These are phyloP conservation scores for Albifimbria verrucaria DNA, from an alignment of 2,329 filamentous ascomycete species.

Conservation along the genomic window DNA sequence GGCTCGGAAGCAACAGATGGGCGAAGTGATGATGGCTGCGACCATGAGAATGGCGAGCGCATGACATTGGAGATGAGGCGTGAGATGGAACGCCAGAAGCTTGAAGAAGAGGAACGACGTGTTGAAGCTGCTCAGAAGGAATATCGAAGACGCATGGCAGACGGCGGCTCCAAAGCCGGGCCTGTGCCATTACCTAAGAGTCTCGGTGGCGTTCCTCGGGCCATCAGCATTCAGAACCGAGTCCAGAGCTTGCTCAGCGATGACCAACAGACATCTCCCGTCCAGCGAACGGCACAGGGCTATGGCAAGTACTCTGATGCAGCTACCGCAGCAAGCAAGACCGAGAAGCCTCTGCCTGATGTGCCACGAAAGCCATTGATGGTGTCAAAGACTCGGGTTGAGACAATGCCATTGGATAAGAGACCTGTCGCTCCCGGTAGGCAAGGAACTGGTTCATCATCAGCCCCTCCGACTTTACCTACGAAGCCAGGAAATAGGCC, in stretches of 20 bases:
- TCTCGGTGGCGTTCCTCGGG: slow-evolving; percentile 59
- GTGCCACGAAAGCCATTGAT: slow-evolving; percentile 51
- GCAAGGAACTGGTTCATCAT: slow-evolving; percentile 12
- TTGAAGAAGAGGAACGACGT: slow-evolving; percentile 84
- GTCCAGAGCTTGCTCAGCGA: slow-evolving; percentile 84
- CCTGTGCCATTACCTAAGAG: slow-evolving; percentile 47
- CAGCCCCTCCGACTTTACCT: slow-evolving; percentile 18
- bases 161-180: slow-evolving; percentile 33
- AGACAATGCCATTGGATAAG: slow-evolving; percentile 20
- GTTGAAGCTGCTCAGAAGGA: slow-evolving; percentile 87
- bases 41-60: slow-evolving; percentile 60
- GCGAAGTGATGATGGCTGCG: slow-evolving; percentile 61
- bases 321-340: slow-evolving; percentile 30
- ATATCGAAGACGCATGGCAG: slow-evolving; percentile 72
- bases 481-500: slow-evolving; percentile 39
- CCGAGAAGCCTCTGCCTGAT: slow-evolving; percentile 38
- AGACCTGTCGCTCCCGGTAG: slow-evolving; percentile 4
- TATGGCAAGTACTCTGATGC: slow-evolving; percentile 82
- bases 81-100: slow-evolving; percentile 77
- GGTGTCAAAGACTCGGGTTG: slow-evolving; percentile 25
- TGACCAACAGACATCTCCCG: slow-evolving; percentile 56
- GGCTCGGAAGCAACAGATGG: slow-evolving; percentile 67
- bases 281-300: slow-evolving; percentile 74
- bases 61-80: slow-evolving; percentile 84
- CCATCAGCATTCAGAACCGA: slow-evolving; percentile 85